Evolutionary conservation across 192 early-diverging fungal species (phyloP).

Genomic region (Backusella westeae): DNA sequence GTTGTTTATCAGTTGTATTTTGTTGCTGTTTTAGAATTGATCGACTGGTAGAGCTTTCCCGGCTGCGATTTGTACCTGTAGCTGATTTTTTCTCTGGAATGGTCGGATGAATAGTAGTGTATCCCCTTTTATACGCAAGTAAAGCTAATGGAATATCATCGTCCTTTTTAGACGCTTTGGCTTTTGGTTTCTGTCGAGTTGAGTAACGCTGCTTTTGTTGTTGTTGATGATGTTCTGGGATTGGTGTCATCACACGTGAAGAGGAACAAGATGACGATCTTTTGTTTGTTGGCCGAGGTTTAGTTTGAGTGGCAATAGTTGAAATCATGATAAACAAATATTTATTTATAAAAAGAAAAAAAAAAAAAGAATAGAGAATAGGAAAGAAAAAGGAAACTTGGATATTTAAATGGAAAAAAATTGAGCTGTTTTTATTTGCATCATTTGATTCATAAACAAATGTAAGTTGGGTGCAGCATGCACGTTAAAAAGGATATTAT

Average conservation of each 20-base stretch:
- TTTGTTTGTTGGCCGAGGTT: neutral
- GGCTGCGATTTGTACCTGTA: neutral
- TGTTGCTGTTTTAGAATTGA: neutral
- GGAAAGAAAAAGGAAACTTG: neutral
- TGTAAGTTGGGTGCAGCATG: neutral
- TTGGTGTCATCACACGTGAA: neutral
- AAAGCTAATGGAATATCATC: conserved; percentile 19
- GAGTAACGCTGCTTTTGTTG: neutral
- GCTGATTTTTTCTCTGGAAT: neutral
- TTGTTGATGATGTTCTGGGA: neutral
- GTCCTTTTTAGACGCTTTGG: neutral
- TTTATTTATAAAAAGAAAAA: neutral
- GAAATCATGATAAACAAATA: neutral
- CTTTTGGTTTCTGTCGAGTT: neutral
- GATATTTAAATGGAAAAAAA: neutral
- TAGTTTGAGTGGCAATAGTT: neutral
- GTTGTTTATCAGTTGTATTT: neutral
- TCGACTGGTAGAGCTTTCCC: neutral
- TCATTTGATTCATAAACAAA: conserved; percentile 6
- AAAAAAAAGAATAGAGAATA: neutral
- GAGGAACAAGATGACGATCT: neutral
- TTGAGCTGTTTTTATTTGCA: neutral
- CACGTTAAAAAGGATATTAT: conserved; percentile 10
- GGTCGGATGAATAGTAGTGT: conserved; percentile 10
- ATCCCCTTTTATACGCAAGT: conserved; percentile 19